phyloP scores from a whole-genome alignment of 1,139 yeast species.

The Yamadazyma taylorii region DNA sequence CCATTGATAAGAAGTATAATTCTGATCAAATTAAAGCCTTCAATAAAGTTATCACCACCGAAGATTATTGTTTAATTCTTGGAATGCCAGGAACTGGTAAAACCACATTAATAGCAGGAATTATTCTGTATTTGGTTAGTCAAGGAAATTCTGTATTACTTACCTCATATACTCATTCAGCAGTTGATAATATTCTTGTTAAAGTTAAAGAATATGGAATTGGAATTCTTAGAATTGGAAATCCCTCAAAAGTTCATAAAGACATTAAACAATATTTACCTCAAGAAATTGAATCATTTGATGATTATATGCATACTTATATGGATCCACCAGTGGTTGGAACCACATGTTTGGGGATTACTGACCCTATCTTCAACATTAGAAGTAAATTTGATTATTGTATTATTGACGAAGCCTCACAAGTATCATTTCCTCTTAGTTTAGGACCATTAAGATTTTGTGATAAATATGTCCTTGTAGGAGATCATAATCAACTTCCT shows the following conservation, averaged over 20 bases:
- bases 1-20: slow-evolving; percentile 40
- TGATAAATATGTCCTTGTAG: slow-evolving; percentile 82
- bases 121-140: slow-evolving; percentile 60
- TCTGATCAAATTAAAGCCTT: slow-evolving; percentile 72
- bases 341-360: slow-evolving; percentile 80
- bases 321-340: slow-evolving; percentile 76
- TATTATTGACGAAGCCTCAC: slow-evolving; percentile 95
- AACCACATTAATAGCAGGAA: slow-evolving; percentile 83
- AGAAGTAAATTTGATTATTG: slow-evolving; percentile 81
- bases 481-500: slow-evolving; percentile 91
- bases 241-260: slow-evolving; percentile 57
- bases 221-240: slow-evolving; percentile 60
- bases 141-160: slow-evolving; percentile 69
- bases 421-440: slow-evolving; percentile 86
- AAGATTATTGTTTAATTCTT: slow-evolving; percentile 76
- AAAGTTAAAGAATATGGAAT: slow-evolving; percentile 56
- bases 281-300: slow-evolving; percentile 38
- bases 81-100: slow-evolving; percentile 99
- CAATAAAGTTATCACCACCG: slow-evolving; percentile 57
- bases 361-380: slow-evolving; percentile 57
- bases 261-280: slow-evolving; percentile 58
- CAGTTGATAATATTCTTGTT: slow-evolving; percentile 86
- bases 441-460: slow-evolving; percentile 83
- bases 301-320: slow-evolving; percentile 47
- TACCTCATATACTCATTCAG: slow-evolving; percentile 91